phyloP scores from a whole-genome alignment of 768 basidiomycete genomes.

The Pleurotus pulmonarius region DNA sequence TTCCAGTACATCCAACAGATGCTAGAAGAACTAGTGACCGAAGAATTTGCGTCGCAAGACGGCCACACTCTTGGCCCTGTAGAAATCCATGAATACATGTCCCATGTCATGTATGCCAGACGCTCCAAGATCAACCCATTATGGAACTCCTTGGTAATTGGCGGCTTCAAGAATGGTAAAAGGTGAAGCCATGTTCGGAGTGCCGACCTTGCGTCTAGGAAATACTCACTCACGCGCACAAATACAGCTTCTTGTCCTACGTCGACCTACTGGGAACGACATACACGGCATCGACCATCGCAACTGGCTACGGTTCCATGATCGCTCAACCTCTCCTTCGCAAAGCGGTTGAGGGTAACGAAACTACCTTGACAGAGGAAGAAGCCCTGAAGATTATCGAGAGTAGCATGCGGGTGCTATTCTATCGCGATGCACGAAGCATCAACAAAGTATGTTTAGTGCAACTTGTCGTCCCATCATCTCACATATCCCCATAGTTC shows the following conservation, averaged over 20 bases:
- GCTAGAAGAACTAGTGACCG: slow-evolving; percentile 73
- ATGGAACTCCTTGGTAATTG: slow-evolving; percentile 94
- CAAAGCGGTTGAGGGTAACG: slow-evolving; percentile 82
- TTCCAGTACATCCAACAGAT: slow-evolving; percentile 87
- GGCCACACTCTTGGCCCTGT: slow-evolving; percentile 79
- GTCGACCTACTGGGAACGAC: slow-evolving; percentile 98
- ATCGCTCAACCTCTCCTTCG: slow-evolving; percentile 92
- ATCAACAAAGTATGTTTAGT: slow-evolving; percentile 76
- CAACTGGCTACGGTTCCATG: slow-evolving; percentile 91
- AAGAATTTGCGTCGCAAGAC: slow-evolving; percentile 81
- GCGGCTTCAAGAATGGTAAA: slow-evolving; percentile 83
- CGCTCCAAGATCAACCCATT: slow-evolving; percentile 88
- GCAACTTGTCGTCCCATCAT: background rate
- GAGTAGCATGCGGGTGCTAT: slow-evolving; percentile 88
- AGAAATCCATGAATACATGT: slow-evolving; percentile 91
- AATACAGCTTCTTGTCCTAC: slow-evolving; percentile 79
- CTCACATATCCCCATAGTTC: slow-evolving; percentile 49
- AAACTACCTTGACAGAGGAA: slow-evolving; percentile 70
- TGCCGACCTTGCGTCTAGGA: background rate
- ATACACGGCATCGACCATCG: slow-evolving; percentile 88
- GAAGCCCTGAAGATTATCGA: slow-evolving; percentile 78
- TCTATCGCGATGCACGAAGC: slow-evolving; percentile 94
- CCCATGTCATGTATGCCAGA: slow-evolving; percentile 86
- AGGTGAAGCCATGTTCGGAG: slow-evolving; percentile 36
- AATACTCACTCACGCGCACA: background rate